Evolutionary conservation across 768 basidiomycete genomes (phyloP), one percentile per base, ranked within the genome.

Genomic region (Tricholoma furcatifolium): DNA sequence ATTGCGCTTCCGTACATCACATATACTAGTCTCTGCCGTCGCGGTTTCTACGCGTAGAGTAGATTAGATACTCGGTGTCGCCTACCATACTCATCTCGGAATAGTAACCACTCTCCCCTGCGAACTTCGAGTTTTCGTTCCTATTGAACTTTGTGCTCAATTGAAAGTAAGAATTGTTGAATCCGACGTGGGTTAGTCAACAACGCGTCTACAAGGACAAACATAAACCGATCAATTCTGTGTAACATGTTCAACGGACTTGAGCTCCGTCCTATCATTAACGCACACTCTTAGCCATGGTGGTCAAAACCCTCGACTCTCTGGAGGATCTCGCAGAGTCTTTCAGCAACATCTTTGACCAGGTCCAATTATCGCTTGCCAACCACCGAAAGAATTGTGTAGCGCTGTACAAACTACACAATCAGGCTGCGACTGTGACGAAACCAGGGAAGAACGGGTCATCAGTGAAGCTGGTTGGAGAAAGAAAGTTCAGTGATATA

Each of bases 321-420:
- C 65, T 73, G 2, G 69, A 72, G 3, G 62, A 62, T 6, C 56
- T 80, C 1, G 61, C 67, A 38, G 73, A 71, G 34, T 64, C 65
- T 6, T 55, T 80, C 15, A 67, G 74, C 1, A 60, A 60, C 11
- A 71, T 79, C 17, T 95, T 96, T 52, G 85, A 88, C 41, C 92
- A 97, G 68, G 87, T 80, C 0, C 94, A 97, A 64, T 69, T 68
- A 17, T 86, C 89, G 0, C 65, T 84, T 20, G 91, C 93, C 4
- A 93, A 92, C 67, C 96, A 98, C 70, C 88, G 90, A 61, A 98
- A 98, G 76, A 97, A 97, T 69, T 80, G 87, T 48, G 87, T 94
- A 40, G 85, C 87, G 0, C 78, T 98, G 1, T 81, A 91, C 74
- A 94, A 96, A 66, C 69, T 96, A 30, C 93, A 96, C 61, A 58